Percentiles rank a stretch among this genome's conserved stretches.
These are phyloP conservation scores for Tetraselmis chui DNA, from an alignment of 139 green algal species.

Conservation along the genomic window DNA sequence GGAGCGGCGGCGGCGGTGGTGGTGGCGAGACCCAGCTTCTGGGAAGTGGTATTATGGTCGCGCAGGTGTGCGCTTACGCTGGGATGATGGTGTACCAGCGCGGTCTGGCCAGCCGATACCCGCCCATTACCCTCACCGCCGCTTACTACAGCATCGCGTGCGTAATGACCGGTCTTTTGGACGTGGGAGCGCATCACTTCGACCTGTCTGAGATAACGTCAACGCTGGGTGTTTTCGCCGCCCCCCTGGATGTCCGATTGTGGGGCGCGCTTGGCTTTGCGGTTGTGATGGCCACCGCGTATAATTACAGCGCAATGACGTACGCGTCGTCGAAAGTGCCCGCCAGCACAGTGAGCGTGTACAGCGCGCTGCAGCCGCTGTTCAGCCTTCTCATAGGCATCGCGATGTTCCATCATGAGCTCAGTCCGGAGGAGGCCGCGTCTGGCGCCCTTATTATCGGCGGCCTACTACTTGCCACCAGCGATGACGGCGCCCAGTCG, in stretches of 20 bases:
- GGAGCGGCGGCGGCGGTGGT: neutral
- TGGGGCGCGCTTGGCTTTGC: constrained; percentile 3
- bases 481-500: neutral
- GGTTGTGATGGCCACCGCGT: neutral
- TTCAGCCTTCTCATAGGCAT: neutral
- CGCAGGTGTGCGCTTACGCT: neutral
- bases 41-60: neutral
- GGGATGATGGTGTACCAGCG: constrained; percentile 9
- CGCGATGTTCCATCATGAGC: neutral
- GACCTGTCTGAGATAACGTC: neutral
- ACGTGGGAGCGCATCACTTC: neutral
- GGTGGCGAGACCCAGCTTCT: neutral
- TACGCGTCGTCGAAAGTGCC: neutral
- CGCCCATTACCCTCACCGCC: constrained; percentile 7
- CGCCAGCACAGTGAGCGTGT: neutral
- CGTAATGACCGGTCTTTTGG: neutral
- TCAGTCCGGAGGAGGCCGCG: neutral
- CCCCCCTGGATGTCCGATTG: neutral
- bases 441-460: neutral
- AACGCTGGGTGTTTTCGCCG: neutral
- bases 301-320: constrained; percentile 8
- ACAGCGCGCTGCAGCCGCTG: neutral
- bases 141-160: constrained; percentile 12
- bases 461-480: neutral
- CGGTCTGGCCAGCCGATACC: constrained; percentile 1